phyloP scores from a whole-genome alignment of 108 stramenopile species.

The Conticribra weissflogii region DNA sequence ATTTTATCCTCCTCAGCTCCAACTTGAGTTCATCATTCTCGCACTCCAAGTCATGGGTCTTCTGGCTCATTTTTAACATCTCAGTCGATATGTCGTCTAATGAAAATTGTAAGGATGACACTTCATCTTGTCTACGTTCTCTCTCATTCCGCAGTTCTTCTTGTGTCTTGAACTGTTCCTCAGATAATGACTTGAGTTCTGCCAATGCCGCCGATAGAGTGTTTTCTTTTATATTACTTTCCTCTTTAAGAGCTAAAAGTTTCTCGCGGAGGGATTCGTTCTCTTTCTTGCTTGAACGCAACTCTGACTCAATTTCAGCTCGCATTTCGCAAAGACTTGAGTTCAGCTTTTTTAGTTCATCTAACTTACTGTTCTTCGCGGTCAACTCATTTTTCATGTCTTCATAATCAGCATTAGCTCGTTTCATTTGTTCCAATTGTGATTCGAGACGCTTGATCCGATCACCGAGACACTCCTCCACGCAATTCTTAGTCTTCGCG shows the following conservation, averaged over 20 bases:
- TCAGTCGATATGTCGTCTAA: slow-evolving; percentile 23
- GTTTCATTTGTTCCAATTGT: slow-evolving; percentile 9
- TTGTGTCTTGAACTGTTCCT: slow-evolving; percentile 9
- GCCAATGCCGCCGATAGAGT: slow-evolving; percentile 17
- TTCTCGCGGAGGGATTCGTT: slow-evolving; percentile 15
- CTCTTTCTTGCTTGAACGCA: slow-evolving; percentile 7
- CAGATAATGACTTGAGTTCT: slow-evolving; percentile 29
- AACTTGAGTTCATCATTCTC: slow-evolving; percentile 16
- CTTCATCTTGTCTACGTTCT: slow-evolving; percentile 14
- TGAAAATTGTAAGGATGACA: slow-evolving; percentile 18
- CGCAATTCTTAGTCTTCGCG: background rate
- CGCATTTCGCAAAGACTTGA: slow-evolving; percentile 3
- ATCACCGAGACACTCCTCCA: slow-evolving; percentile 7
- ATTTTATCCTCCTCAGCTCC: slow-evolving; percentile 12
- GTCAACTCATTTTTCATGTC: slow-evolving; percentile 5
- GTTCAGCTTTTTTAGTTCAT: slow-evolving; percentile 13
- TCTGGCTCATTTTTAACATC: slow-evolving; percentile 19
- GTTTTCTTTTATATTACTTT: slow-evolving; percentile 20
- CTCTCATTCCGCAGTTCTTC: slow-evolving; percentile 15
- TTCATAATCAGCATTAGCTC: slow-evolving; percentile 1
- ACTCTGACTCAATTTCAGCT: slow-evolving; percentile 3
- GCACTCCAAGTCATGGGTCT: slow-evolving; percentile 9
- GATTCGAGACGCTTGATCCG: slow-evolving; percentile 9
- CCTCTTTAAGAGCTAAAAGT: background rate
- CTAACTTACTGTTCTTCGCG: slow-evolving; percentile 8